phyloP scores from a whole-genome alignment of 768 basidiomycete species.

The Podaxis sp. region DNA sequence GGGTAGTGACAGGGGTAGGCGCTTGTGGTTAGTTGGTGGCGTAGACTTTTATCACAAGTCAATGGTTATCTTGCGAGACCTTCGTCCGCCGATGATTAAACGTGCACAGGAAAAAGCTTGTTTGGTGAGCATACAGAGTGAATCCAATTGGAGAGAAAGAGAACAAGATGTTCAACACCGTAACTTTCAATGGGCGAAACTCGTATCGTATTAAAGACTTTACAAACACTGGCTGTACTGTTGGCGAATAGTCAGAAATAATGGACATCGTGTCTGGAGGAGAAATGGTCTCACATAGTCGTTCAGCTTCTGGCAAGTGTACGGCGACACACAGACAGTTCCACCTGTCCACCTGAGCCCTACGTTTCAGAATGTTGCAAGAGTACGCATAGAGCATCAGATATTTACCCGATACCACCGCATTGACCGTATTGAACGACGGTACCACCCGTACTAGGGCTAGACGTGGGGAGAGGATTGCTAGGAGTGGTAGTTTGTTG shows the following conservation, averaged over 20 bases:
- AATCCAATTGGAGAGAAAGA: too few species aligned
- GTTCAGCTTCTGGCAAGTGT: constrained; percentile 20
- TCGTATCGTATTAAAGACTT: background rate
- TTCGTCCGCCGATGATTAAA: too few species aligned
- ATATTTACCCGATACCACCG: constrained; percentile 34
- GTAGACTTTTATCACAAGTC: too few species aligned
- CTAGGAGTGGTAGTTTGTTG: constrained; percentile 17
- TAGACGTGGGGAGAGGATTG: constrained; percentile 19
- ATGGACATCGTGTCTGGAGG: background rate
- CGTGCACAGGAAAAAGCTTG: too few species aligned
- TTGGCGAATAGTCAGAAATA: background rate
- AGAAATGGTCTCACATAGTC: constrained; percentile 20
- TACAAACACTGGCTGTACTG: constrained; percentile 12
- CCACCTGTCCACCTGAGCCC: constrained; percentile 15
- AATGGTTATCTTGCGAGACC: too few species aligned
- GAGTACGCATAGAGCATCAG: background rate
- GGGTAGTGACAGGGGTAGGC: too few species aligned
- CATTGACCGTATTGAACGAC: constrained; percentile 44
- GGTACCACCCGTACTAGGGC: constrained; percentile 22
- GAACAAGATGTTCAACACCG: too few species aligned
- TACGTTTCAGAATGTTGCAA: background rate
- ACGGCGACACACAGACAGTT: constrained; percentile 23
- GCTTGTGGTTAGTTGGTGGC: too few species aligned
- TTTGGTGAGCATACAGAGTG: too few species aligned
- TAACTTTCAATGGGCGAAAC: too few species aligned